Base-by-base conservation (phyloP, 108 stramenopile genomes). In the Nannochloropsis salina region DNA sequence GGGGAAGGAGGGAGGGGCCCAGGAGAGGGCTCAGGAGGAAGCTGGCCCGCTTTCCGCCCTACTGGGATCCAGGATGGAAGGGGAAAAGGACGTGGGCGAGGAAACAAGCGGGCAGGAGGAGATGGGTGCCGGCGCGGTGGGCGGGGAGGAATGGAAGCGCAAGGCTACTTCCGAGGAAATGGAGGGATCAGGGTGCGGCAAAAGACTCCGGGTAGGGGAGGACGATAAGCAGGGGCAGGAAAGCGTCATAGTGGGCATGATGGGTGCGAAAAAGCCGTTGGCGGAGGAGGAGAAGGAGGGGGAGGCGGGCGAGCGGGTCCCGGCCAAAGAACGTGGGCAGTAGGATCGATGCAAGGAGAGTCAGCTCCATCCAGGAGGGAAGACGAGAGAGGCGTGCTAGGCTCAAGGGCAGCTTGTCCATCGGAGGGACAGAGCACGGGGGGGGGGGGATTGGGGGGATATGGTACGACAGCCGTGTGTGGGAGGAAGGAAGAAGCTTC, bases 231-330 rank as follows among this genome's bases (percentile, higher is more conserved):
- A 31, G 31, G 31, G 31, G 31, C 31, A 31, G 31, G 31, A 31
- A 31, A 31, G 31, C 31, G 31, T 31, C 31, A 31, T 31, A 31
- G 0, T 31, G 31, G 31, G 1, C 31, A 31, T 31, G 61, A 74
- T n/a, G 61, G 2, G 1, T n/a, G 4, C n/a, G 61, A 74, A 74
- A n/a, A 6, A 74, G 61, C 15, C 15, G 61, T 74, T 74, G 61
- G 61, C 61, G n/a, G 61, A 74, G 61, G 31, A 31, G 31, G 61
- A 74, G 61, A 74, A 74, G 61, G 61, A 74, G 61, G 61, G 61
- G 61, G 61, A 74, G 61, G 61, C 61, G 4, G 61, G 61, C 20
- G 61, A 51, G 47, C 12, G 10, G 47, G 47, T 31, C 31, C 31
- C 31, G 31, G 31, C 31, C 31, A 31, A 31, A 31, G 31, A 31